phyloP scores from a whole-genome alignment of 2,329 filamentous ascomycete genomes.

The Arthrobotrys entomopaga region DNA sequence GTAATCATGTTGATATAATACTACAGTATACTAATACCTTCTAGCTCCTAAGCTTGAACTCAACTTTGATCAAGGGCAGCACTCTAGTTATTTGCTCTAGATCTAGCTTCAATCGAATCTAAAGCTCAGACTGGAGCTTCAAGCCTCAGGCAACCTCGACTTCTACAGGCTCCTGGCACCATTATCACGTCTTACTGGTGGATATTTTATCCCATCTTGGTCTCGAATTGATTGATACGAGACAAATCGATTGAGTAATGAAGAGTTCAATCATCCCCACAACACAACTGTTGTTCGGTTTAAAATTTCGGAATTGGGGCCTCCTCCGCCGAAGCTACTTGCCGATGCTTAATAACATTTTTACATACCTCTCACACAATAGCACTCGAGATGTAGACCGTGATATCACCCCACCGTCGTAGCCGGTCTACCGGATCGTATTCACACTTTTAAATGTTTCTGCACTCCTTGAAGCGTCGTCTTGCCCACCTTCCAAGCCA shows the following conservation, averaged over 20 bases:
- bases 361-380: background rate
- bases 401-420: no score
- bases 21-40: no score
- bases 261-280: constrained; percentile 10
- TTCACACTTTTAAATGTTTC: constrained; percentile 31
- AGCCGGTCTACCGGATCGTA: background rate
- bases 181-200: constrained; percentile 10
- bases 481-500: constrained; percentile 1
- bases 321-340: constrained; percentile 37
- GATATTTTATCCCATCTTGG: background rate
- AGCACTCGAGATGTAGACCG: background rate
- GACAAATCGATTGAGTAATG: no score
- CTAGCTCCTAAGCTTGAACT: no score
- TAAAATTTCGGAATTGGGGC: constrained; percentile 26
- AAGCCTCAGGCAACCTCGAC: no score
- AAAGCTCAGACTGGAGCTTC: no score
- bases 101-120: no score
- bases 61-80: no score
- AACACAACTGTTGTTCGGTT: constrained; percentile 13
- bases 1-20: no score
- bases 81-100: no score
- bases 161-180: no score
- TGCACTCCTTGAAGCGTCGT: constrained; percentile 11
- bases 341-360: constrained; percentile 21
- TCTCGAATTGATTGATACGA: no score